phyloP scores from a whole-genome alignment of 192 early-diverging fungal genomes.

The Rhizophlyctis rosea region DNA sequence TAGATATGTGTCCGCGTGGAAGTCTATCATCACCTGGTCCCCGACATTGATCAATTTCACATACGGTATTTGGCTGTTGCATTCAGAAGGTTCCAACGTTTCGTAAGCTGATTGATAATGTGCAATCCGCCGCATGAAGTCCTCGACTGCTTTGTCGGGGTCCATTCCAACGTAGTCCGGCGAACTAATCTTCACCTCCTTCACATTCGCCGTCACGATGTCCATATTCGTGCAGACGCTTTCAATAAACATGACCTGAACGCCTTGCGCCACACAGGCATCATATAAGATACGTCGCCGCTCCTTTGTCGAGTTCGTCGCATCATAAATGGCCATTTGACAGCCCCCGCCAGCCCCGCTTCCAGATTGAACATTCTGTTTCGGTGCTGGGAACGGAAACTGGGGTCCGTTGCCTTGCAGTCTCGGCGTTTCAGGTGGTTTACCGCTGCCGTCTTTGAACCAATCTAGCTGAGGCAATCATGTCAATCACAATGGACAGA shows the following conservation, averaged over 20 bases:
- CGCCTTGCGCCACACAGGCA: slow-evolving; percentile 64
- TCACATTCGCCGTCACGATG: slow-evolving; percentile 87
- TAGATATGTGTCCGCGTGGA: neutral
- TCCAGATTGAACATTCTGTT: neutral
- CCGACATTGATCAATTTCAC: slow-evolving; percentile 97
- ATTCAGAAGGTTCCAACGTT: slow-evolving; percentile 62
- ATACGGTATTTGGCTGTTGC: slow-evolving; percentile 64
- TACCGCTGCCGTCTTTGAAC: neutral
- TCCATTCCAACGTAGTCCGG: slow-evolving; percentile 90
- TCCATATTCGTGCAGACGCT: slow-evolving; percentile 89
- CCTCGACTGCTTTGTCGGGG: slow-evolving; percentile 79
- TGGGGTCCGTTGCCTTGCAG: neutral
- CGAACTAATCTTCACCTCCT: slow-evolving; percentile 85
- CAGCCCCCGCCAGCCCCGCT: slow-evolving; percentile 5
- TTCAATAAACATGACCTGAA: slow-evolving; percentile 97
- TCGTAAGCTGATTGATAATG: slow-evolving; percentile 93
- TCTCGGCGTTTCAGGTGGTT: slow-evolving; percentile 5
- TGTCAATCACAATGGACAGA: too few relatives aligned
- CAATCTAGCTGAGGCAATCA: too few relatives aligned
- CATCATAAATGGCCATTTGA: slow-evolving; percentile 97
- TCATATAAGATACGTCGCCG: slow-evolving; percentile 73
- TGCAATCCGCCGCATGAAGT: slow-evolving; percentile 86
- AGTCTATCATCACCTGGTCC: slow-evolving; percentile 32
- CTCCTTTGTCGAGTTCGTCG: slow-evolving; percentile 90
- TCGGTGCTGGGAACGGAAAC: neutral